A percentile compares a stretch with the other conserved stretches of the same genome.
Evolutionary conservation across 805 yeast genomes (phyloP).

Genomic region (Metschnikowia continentalis): DNA sequence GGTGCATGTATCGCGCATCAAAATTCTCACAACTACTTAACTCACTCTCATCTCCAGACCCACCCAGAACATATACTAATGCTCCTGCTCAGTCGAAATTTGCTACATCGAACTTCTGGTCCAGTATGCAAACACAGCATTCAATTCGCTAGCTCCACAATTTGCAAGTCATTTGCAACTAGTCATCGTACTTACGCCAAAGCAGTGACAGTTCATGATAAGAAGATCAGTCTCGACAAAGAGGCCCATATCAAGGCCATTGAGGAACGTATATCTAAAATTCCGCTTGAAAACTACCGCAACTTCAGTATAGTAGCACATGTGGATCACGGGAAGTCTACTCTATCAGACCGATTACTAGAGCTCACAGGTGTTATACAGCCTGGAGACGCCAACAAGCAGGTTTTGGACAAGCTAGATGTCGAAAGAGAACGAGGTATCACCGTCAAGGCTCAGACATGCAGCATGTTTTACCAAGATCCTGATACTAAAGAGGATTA

Average conservation of each 20-base stretch:
- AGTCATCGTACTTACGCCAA: conserved; percentile 3
- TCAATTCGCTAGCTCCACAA: no score
- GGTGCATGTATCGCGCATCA: conserved; percentile 1
- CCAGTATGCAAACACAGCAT: background rate
- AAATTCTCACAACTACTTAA: background rate
- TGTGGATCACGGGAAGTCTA: conserved; percentile 87
- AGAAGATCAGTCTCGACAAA: conserved; percentile 25
- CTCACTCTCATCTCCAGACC: background rate
- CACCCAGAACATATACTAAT: background rate
- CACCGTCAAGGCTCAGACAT: conserved; percentile 95
- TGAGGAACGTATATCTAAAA: conserved; percentile 62
- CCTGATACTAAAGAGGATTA: conserved; percentile 64
- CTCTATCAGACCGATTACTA: conserved; percentile 80
- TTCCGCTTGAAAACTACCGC: conserved; percentile 79
- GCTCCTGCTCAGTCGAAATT: background rate
- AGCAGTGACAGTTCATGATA: conserved; percentile 23
- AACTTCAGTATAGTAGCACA: conserved; percentile 96
- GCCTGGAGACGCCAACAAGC: conserved; percentile 63
- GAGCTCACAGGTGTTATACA: conserved; percentile 88
- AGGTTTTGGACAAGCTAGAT: conserved; percentile 85
- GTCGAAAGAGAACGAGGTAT: conserved; percentile 96
- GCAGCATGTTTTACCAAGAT: conserved; percentile 78
- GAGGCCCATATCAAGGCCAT: conserved; percentile 30
- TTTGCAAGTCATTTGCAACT: background rate
- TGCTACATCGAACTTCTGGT: background rate